These are phyloP conservation scores for Chlamydomonas schloesseri DNA, from an alignment of 139 green algal genomes.

Conservation along the genomic window DNA sequence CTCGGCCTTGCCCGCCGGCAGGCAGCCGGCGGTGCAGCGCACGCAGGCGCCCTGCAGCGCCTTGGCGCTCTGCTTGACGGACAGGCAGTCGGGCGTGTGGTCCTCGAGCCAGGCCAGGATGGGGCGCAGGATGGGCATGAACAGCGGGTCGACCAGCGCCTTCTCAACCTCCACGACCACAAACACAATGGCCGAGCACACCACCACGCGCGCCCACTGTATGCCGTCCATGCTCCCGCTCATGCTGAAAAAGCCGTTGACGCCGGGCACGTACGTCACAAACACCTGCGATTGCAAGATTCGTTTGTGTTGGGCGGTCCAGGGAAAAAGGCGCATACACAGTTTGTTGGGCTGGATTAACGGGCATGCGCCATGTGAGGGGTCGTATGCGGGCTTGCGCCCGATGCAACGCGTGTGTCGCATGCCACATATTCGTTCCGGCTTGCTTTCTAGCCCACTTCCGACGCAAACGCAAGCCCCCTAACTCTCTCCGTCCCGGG, in stretches of 20 bases:
- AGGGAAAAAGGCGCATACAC: neutral
- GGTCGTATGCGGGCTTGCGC: no score
- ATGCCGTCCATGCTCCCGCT: conserved; percentile 13
- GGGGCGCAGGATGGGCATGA: conserved; percentile 53
- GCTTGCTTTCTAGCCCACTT: no score
- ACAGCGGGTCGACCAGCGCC: conserved; percentile 55
- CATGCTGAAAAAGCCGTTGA: conserved; percentile 40
- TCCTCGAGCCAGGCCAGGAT: conserved; percentile 36
- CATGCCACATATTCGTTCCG: no score
- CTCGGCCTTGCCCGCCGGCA: no score
- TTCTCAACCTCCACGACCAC: conserved; percentile 56
- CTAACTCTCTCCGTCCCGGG: no score
- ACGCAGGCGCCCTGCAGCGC: no score
- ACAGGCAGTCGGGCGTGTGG: conserved; percentile 40
- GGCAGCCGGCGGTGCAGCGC: no score
- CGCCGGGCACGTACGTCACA: conserved; percentile 25
- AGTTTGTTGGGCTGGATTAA: neutral
- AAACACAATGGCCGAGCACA: conserved; percentile 48
- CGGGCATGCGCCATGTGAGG: no score
- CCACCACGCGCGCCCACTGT: neutral
- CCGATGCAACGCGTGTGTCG: no score
- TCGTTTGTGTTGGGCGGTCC: no score
- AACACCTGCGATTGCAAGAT: neutral
- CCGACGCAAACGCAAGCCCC: no score
- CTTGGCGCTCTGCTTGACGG: neutral